Evolutionary conservation across 306 rosid species (phyloP).

Genomic region (Abrus precatorius): DNA sequence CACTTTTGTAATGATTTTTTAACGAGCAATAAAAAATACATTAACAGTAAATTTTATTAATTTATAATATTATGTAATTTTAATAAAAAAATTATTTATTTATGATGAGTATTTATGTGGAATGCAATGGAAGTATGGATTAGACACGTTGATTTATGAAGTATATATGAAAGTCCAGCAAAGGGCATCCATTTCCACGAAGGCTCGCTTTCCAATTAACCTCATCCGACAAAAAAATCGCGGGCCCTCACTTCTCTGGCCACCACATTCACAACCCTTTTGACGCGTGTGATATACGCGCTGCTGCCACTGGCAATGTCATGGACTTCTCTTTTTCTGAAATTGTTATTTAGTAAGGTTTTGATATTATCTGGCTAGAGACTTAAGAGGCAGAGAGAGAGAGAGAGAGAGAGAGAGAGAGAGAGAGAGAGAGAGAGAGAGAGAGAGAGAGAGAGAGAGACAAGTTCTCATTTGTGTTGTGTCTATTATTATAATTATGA

Average conservation of each 20-base stretch:
- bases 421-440: background rate
- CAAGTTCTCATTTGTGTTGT: background rate
- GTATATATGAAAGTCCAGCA: background rate
- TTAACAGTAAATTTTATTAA: too few species aligned
- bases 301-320: background rate
- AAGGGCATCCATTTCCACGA: conserved; percentile 35
- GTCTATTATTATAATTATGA: background rate
- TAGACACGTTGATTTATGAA: background rate
- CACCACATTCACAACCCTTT: background rate
- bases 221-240: conserved; percentile 55
- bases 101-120: background rate
- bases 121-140: background rate
- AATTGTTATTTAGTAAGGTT: background rate
- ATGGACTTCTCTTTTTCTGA: background rate
- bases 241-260: conserved; percentile 54
- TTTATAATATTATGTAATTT: too few species aligned
- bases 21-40: too few species aligned
- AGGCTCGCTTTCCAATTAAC: conserved; percentile 2
- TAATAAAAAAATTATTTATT: background rate
- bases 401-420: background rate
- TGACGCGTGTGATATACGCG: conserved; percentile 44
- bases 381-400: background rate
- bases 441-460: background rate
- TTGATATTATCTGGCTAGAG: background rate
- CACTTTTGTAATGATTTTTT: too few species aligned